Percentiles rank a stretch among this genome's conserved stretches.
These are phyloP conservation scores for Fusarium longipes DNA, from an alignment of 2,329 filamentous ascomycete species.

Conservation along the genomic window DNA sequence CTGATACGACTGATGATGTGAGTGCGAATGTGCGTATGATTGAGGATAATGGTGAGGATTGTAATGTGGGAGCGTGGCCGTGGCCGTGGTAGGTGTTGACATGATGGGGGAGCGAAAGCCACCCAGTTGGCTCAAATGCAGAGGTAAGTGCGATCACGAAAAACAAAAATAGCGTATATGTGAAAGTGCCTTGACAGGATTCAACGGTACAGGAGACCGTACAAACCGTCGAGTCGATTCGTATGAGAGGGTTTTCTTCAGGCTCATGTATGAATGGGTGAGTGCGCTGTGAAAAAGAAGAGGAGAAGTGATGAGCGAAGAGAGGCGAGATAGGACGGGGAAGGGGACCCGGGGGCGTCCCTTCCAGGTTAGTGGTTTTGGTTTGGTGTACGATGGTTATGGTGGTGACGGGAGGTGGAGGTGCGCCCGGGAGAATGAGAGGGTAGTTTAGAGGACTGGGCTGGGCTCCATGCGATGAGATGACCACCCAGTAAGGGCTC, in stretches of 20 bases:
- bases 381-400: conserved; percentile 36
- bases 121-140: conserved; percentile 38
- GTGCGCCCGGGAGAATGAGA: conserved; percentile 7
- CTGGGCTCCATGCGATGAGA: conserved; percentile 5
- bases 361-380: conserved; percentile 29
- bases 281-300: conserved; percentile 32
- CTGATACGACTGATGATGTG: conserved; percentile 49
- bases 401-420: conserved; percentile 31
- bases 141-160: conserved; percentile 20
- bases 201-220: conserved; percentile 35
- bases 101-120: conserved; percentile 59
- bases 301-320: conserved; percentile 37
- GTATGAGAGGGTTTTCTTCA: conserved; percentile 25
- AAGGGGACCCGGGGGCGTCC: conserved; percentile 34
- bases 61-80: conserved; percentile 76
- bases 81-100: conserved; percentile 85
- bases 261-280: conserved; percentile 4
- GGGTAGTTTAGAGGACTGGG: conserved; percentile 1
- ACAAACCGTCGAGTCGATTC: conserved; percentile 32
- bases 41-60: conserved; percentile 72
- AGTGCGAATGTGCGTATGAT: conserved; percentile 58
- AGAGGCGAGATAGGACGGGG: conserved; percentile 41
- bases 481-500: conserved; percentile 9
- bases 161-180: conserved; percentile 17
- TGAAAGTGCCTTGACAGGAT: conserved; percentile 26